Evolutionary conservation across 768 basidiomycete genomes (phyloP), one percentile per base, ranked within the genome.

Genomic region (Pleurotus giganteus): DNA sequence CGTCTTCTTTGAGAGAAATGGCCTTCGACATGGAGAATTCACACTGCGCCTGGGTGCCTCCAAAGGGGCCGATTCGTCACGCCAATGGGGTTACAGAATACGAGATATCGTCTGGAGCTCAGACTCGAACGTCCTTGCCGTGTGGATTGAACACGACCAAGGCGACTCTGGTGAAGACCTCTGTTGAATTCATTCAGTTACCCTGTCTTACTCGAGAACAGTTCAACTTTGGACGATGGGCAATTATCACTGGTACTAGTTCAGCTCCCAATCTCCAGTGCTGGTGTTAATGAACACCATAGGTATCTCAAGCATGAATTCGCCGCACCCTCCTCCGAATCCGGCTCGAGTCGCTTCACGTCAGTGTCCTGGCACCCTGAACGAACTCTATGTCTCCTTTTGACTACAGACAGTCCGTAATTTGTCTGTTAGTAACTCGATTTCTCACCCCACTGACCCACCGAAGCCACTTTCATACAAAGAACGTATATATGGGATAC

Each of bases 231-330:
- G 94, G 94, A 89, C 92, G 1, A 91, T 80, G 5, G 86, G 90
- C 27, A 99, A 99, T 65, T 98, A 97, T 68, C 88, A 98, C 65
- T 98, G 97, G 93, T 89, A 60, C 23, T 62, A 24, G 27, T 9
- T 17, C 2, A 17, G 4, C 26, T 31, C 2, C 5, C 54, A 32
- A 3, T 44, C 28, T 17, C 12, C 8, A 31, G 9, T 47, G 11
- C n/a, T 53, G 28, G 6, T 21, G 2, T 27, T 39, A 15, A 37
- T 37, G 24, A 24, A 29, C 32, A 32, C 28, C 43, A 13, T 55
- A 91, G 89, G 89, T 97, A 98, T 71, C 80, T 98, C 56, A 98
- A 98, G 70, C 93, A 96, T 66, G 92, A 95, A 65, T 74, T 97
- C 31, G 63, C 71, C 17, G 82, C 85, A 0, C 77, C 81, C 1